Base-by-base conservation (phyloP, 352 stramenopile genomes). In the Phytophthora pini region DNA sequence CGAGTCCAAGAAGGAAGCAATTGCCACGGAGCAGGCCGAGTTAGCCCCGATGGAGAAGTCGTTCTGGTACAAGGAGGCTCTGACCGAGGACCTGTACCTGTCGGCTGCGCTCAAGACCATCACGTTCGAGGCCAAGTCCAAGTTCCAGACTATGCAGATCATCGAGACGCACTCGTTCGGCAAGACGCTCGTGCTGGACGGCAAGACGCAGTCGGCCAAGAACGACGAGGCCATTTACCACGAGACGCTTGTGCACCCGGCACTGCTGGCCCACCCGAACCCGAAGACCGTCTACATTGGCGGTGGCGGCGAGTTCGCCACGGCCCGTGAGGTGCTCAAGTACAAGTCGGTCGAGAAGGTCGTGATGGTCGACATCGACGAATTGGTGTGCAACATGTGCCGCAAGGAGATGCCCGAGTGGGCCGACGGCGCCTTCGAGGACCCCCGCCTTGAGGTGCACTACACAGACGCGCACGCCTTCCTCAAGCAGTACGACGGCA, bases 291-390 rank as follows among this genome's bases (percentile, higher is more conserved):
- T 98, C 4, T 97, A 97, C 74, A 98, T 98, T 64, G 93, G 90
- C 65, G 94, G 94, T 32, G 95, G 93, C 12, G 95, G 94, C 22
- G 95, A 98, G 70, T 90, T 98, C 34, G 96, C 94, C 22, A 98
- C 94, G 11, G 94, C 94, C 32, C 82, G 95, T 44, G 95, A 99
- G 67, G 77, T 94, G 38, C 79, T 98, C 49, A 92, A 95, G 62
- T 84, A 98, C 80, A 84, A 83, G 73, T 90, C 85, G 54, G 89
- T 99, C 20, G 94, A 98, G 79, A 93, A 97, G 62, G 81, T 95
- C 45, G 93, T 98, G 49, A 98, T 98, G 95, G 92, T 98, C 7
- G 96, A 99, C 79, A 95, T 99, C 40, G 96, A 99, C 70, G 79
- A 95, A 61, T 69, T 91, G 15, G 94, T 98, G 36, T 93, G 97